A percentile compares a stretch with the other conserved stretches of the same genome.
phyloP scores from a whole-genome alignment of 805 yeast genomes.

The Osmozyma mogii region DNA sequence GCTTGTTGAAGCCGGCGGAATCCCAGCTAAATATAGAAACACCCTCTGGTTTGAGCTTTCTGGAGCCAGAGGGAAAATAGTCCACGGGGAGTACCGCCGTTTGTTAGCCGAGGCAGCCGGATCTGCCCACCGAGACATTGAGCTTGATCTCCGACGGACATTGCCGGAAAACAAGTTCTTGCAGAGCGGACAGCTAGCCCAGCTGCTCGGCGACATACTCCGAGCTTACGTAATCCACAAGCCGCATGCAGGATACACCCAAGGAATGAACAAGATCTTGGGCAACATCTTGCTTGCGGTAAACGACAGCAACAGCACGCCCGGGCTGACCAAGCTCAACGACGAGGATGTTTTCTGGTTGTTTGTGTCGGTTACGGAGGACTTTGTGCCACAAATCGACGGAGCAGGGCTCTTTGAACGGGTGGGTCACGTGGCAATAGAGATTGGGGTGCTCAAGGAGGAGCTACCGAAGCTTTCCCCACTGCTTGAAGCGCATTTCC shows the following conservation, averaged over 20 bases:
- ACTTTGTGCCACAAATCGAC: conserved; percentile 40
- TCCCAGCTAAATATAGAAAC: conserved; percentile 41
- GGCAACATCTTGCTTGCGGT: conserved; percentile 41
- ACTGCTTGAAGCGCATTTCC: conserved; percentile 25
- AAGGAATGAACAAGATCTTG: conserved; percentile 55
- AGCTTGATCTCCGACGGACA: conserved; percentile 47
- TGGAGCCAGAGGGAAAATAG: conserved; percentile 36
- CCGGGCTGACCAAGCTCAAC: conserved; percentile 7
- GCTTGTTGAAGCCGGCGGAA: conserved; percentile 35
- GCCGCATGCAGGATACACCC: conserved; percentile 47
- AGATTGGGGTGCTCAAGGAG: conserved; percentile 21
- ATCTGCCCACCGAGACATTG: conserved; percentile 36
- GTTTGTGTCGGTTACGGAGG: conserved; percentile 40
- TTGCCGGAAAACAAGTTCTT: conserved; percentile 48
- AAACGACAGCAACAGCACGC: conserved; percentile 9
- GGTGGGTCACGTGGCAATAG: conserved; percentile 1
- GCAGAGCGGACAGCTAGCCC: conserved; percentile 30
- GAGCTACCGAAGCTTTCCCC: conserved; percentile 35
- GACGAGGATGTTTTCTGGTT: conserved; percentile 51
- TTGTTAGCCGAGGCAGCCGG: conserved; percentile 11
- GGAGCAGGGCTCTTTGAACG: conserved; percentile 13
- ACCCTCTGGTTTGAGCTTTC: conserved; percentile 48
- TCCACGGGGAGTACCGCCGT: conserved; percentile 41
- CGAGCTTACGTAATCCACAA: conserved; percentile 42
- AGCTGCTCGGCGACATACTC: conserved; percentile 43